These are phyloP conservation scores for Ceratocystiopsis brevicomis DNA, from an alignment of 2,329 filamentous ascomycete species.

Conservation along the genomic window DNA sequence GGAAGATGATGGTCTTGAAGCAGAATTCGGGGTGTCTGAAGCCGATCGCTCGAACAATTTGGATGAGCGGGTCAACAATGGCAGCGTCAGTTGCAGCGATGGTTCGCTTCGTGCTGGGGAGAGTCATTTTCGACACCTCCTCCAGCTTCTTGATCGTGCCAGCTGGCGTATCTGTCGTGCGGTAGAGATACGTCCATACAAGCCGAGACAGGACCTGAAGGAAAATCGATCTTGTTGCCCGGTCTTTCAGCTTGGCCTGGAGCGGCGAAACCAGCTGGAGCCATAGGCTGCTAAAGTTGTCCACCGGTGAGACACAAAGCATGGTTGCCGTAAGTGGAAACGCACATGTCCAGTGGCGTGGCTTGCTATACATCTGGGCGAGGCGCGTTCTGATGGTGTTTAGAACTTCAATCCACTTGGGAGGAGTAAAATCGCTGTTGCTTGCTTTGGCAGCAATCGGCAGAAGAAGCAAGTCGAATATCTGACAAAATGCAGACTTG, in stretches of 20 bases:
- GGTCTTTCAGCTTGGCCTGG: constrained; percentile 70
- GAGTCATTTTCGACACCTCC: constrained; percentile 67
- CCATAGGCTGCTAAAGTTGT: constrained; percentile 76
- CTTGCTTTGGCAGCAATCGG: constrained; percentile 69
- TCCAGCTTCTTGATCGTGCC: constrained; percentile 63
- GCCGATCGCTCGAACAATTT: constrained; percentile 85
- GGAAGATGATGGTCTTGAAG: constrained; percentile 84
- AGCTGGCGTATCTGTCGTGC: constrained; percentile 52
- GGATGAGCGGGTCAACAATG: constrained; percentile 79
- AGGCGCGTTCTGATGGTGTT: constrained; percentile 60
- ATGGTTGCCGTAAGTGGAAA: constrained; percentile 78
- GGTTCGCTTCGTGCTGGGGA: constrained; percentile 63
- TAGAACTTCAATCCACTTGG: constrained; percentile 76
- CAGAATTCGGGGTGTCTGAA: constrained; percentile 89
- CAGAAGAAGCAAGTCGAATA: constrained; percentile 69
- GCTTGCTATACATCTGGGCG: constrained; percentile 72
- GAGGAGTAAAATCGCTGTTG: constrained; percentile 54
- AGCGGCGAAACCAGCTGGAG: constrained; percentile 59
- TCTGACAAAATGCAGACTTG: constrained; percentile 87
- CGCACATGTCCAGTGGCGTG: constrained; percentile 74
- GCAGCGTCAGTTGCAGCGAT: constrained; percentile 65
- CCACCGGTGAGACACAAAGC: constrained; percentile 71
- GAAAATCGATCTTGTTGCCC: constrained; percentile 56
- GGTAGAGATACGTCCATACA: constrained; percentile 87
- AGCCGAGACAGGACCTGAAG: constrained; percentile 79